A percentile compares a stretch with the other conserved stretches of the same genome.
These are phyloP conservation scores for Metschnikowia orientalis DNA, from an alignment of 805 yeast species.

Conservation along the genomic window DNA sequence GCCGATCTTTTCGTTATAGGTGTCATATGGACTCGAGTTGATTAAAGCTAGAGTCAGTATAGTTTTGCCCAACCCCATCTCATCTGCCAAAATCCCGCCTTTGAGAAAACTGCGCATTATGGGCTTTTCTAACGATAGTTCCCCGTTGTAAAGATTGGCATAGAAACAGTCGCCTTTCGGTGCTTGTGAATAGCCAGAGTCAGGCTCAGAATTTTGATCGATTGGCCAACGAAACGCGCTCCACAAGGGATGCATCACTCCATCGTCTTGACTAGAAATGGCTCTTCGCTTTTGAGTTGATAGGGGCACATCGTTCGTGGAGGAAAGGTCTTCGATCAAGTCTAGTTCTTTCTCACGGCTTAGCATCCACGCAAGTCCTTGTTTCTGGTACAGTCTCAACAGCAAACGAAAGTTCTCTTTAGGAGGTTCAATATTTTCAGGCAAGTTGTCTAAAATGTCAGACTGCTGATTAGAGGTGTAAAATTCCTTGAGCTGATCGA, in stretches of 20 bases:
- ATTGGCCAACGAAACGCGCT: constrained; percentile 72
- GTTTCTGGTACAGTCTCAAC: constrained; percentile 74
- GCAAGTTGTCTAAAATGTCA: constrained; percentile 51
- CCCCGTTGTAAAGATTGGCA: constrained; percentile 77
- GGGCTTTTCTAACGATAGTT: constrained; percentile 66
- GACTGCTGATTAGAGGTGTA: constrained; percentile 69
- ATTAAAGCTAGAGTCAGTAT: constrained; percentile 75
- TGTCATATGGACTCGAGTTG: constrained; percentile 58
- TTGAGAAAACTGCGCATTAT: constrained; percentile 51
- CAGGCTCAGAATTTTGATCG: constrained; percentile 22
- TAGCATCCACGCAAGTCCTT: constrained; percentile 89
- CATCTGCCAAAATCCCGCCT: constrained; percentile 94
- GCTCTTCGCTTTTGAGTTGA: constrained; percentile 25
- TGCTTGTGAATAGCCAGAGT: neutral
- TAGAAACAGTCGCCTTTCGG: constrained; percentile 44
- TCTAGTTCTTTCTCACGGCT: constrained; percentile 63
- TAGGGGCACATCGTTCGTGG: constrained; percentile 18
- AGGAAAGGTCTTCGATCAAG: constrained; percentile 32
- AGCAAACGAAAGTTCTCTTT: constrained; percentile 47
- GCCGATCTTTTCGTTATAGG: constrained; percentile 14
- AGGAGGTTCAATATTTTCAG: constrained; percentile 56
- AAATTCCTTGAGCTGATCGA: constrained; percentile 72
- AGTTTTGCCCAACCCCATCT: constrained; percentile 95
- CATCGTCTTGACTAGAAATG: constrained; percentile 36
- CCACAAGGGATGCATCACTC: constrained; percentile 82